phyloP scores from a whole-genome alignment of 768 basidiomycete species.

The Lactifluus pinguis region DNA sequence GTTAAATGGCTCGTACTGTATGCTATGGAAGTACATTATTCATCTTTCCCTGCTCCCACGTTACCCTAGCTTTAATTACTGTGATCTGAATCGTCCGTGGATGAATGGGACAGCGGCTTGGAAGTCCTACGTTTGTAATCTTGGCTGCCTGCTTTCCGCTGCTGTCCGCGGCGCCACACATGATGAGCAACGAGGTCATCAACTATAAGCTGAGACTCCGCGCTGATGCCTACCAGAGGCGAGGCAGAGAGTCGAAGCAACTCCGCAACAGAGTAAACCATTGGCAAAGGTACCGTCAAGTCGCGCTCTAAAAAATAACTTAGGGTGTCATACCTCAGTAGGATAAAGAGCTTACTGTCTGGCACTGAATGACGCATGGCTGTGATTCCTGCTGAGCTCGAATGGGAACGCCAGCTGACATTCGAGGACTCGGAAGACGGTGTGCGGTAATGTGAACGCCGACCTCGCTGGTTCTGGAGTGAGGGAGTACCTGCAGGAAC shows the following conservation, averaged over 20 bases:
- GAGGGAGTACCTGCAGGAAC: neutral
- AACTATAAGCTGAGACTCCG: conserved; percentile 1
- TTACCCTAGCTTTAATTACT: neutral
- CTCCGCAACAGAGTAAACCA: conserved; percentile 8
- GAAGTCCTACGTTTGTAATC: neutral
- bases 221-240: conserved; percentile 16
- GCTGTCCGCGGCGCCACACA: conserved; percentile 18
- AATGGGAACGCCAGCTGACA: neutral
- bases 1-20: neutral
- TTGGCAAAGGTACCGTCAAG: neutral
- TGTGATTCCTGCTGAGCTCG: neutral
- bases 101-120: neutral
- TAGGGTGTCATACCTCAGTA: neutral
- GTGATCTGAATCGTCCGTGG: conserved; percentile 6
- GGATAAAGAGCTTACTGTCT: neutral
- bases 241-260: conserved; percentile 16
- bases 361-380: neutral
- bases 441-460: neutral
- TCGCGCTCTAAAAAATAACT: neutral
- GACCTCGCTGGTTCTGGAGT: neutral
- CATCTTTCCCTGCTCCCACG: too few relatives aligned
- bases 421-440: conserved; percentile 2
- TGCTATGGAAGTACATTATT: neutral
- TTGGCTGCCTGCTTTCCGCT: neutral
- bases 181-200: conserved; percentile 18